Evolutionary conservation across 768 basidiomycete genomes (phyloP), one percentile per base, ranked within the genome.

Genomic region (Lyophyllum decastes): DNA sequence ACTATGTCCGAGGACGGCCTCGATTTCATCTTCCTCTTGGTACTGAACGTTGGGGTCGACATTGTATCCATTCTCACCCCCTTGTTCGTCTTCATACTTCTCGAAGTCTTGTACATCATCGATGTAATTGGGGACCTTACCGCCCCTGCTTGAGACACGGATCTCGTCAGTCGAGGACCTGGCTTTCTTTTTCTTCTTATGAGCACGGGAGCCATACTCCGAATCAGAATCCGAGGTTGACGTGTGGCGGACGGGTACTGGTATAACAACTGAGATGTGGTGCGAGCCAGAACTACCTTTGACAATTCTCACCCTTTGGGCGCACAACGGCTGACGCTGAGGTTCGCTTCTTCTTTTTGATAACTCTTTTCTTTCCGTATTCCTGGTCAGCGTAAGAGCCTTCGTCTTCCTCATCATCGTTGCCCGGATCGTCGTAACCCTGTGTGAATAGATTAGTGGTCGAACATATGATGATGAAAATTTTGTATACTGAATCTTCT

Each of bases 21-120:
- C 97, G 46, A 99, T 96, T 71, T 94, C 94, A 61, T 95, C 90
- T 62, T 84, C 82, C 57, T 92, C 89, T 67, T 86, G 83, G 61
- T 80, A 78, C 54, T 80, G 78, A 6, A 71, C 67, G 46, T 76
- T 76, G 51, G 82, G 81, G 60, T 85, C 86, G 43, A 75, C 77
- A 59, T 81, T 85, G 67, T 85, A 86, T 12, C 74, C 78, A 45
- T 81, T 76, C 24, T 78, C 78, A 27, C 73, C 76, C 25, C 86
- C 86, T 43, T 86, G 88, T 40, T 89, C 88, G 22, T 85, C 85
- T 49, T 82, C 82, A 55, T 82, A 82, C 68, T 84, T 82, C 63
- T 90, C 92, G 61, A 90, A 89, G 67, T 91, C 89, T 52, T 88
- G 89, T 58, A 87, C 83, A 69, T 90, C 89, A 67, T 94, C 91